Evolutionary conservation across 1,139 yeast species (phyloP), one percentile per base, ranked within the genome.

Genomic region (Kodamaea arcana): DNA sequence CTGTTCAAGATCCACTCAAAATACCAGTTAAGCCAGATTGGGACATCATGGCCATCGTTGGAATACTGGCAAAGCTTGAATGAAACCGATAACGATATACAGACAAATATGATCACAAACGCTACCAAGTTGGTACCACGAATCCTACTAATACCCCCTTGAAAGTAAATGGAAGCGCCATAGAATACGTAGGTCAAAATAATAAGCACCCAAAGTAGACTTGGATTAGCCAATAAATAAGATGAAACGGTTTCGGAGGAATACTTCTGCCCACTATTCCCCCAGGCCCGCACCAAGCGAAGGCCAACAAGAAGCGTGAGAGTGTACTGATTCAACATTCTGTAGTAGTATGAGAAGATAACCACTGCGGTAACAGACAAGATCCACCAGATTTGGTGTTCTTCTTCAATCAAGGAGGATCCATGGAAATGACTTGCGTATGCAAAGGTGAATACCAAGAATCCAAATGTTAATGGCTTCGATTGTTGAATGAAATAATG

Each of bases 341-440:
- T 37, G 32, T 41, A 39, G 26, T 34, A 36, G 22, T 45, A 44
- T 29, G 43, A 53, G 27, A 35, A 54, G 16, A 28, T 36, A 15
- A 37, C 40, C 12, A 45, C 52, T 31, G 13, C 15, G 3, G 69
- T 33, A 0, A 77, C 60, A 0, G 76, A 62, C 13, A 80, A 65
- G 72, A 92, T 83, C 85, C 95, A 92, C 99, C 99, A 92, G 12
- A 88, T 60, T 53, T 88, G 97, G 52, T 92, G 95, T 51, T 92
- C 99, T 55, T 92, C 99, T 50, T 92, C 99, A n/a, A 92, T 84
- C 43, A 88, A 68, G 17, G 96, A 86, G 25, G 96, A 85, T 0
- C 95, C 97, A 64, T 87, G 86, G 55, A 83, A 81, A 31, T 82
- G 77, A 1, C 69, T 43, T 0, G 83, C 69, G 49, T 79, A 80